Percentiles rank a stretch among this genome's conserved stretches.
Conservation (phyloP, 2,329 filamentous ascomycete genomes). For the Aureobasidium sp. region DNA sequence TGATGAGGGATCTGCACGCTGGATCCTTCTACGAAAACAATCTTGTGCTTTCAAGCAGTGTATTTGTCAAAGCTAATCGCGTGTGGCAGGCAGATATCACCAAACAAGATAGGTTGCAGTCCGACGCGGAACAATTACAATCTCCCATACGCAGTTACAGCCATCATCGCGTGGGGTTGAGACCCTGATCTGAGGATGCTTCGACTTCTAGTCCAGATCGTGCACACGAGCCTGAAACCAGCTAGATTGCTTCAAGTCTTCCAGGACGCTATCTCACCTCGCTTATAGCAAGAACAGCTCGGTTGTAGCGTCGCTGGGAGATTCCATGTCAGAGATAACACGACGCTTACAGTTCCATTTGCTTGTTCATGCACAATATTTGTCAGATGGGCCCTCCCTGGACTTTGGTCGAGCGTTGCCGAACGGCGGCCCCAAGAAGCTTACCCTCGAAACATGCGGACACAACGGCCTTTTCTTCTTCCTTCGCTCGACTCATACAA, state of each 20-base stretch:
- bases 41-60: background rate
- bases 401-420: background rate
- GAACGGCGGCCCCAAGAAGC: background rate
- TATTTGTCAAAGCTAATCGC: conserved; percentile 1
- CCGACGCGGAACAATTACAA: background rate
- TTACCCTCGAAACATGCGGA: background rate
- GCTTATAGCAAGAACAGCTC: background rate
- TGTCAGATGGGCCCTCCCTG: conserved; percentile 1
- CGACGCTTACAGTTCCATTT: background rate
- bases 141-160: background rate
- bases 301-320: background rate
- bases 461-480: background rate
- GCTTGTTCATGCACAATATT: conserved; percentile 7
- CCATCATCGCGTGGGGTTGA: background rate
- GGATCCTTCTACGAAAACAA: background rate
- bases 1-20: background rate
- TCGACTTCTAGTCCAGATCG: conserved; percentile 6
- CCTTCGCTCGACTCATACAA: background rate
- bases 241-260: background rate
- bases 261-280: background rate
- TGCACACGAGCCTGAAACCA: conserved; percentile 1
- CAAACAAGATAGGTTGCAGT: background rate
- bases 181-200: conserved; percentile 1
- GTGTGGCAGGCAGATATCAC: background rate
- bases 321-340: background rate